Base-by-base conservation (phyloP, 768 basidiomycete species). In the Mycena indigotica region DNA sequence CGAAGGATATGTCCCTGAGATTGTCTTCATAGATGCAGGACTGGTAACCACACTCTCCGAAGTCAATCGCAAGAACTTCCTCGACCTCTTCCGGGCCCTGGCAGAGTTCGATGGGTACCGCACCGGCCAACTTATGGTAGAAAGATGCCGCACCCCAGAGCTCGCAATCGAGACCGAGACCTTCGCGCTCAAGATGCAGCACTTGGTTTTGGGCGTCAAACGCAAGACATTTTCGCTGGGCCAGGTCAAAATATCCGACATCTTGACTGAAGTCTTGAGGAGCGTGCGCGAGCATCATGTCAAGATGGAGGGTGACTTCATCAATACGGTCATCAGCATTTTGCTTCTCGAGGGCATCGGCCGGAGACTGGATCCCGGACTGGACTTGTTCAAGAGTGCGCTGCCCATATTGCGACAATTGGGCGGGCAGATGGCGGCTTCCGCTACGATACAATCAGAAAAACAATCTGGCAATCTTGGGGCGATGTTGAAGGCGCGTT, bases 51-150 rank as follows among this genome's bases (percentile, higher is more conserved):
- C 88, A 0, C 86, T 99, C 46, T 84, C 91, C 66, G 80, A 81
- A 2, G 77, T 70, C n/a, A 93, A 98, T 72, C 85, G 96, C 26
- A 77, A 80, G 56, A 98, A 99, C 73, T 99, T 99, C 71, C 82
- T 99, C 45, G 96, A 99, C 67, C 87, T 99, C 60, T 98, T 99
- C 77, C 87, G 89, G 53, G 93, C 96, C 3, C 83, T 99, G 30
- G 96, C 97, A 29, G 88, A 95, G 65, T 99, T 99, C 58, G 97
- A 99, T 69, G 97, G 97, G 0, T 98, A 98, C 73, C 89, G 87
- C 58, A 86, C 93, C 1, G 97, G 97, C 1, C 87, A 93, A 60
- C 86, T 99, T 52, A 98, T 99, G 96, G 84, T 98, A 52, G 91
- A 94, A 72, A 89, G 95, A 25, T 98, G 94, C 65, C 88, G 92